Conservation (phyloP, 129 eudicot genomes). For the Helianthus annuus region DNA sequence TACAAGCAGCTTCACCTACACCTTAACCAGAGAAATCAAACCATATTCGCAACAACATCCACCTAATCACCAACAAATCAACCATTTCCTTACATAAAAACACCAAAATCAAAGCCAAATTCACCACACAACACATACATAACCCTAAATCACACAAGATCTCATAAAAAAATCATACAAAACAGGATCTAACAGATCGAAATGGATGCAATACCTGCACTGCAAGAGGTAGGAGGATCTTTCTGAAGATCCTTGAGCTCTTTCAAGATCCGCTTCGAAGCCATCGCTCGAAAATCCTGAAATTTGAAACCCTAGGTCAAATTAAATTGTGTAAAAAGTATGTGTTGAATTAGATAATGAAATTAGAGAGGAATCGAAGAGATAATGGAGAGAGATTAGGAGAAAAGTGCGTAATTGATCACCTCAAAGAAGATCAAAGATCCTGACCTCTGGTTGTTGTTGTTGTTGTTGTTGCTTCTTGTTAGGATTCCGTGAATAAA, state of each 20-base stretch:
- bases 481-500: constrained; percentile 10
- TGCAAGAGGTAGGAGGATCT: constrained; percentile 82
- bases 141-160: constrained; percentile 4
- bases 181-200: constrained; percentile 3
- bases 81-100: background rate
- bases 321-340: background rate
- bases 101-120: background rate
- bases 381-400: background rate
- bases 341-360: background rate
- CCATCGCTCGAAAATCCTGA: constrained; percentile 49
- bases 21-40: background rate
- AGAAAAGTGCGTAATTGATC: constrained; percentile 10
- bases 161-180: background rate
- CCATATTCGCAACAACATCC: background rate
- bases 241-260: constrained; percentile 78
- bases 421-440: constrained; percentile 15
- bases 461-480: background rate
- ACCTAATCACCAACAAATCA: constrained; percentile 10
- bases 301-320: constrained; percentile 41
- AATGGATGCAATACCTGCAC: constrained; percentile 47
- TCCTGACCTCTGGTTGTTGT: constrained; percentile 40
- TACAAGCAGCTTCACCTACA: no score
- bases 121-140: background rate
- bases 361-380: constrained; percentile 3
- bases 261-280: constrained; percentile 75